Base-by-base conservation (phyloP, 164 flowering plant species). In the Kalanchoe fedtschenkoi region DNA sequence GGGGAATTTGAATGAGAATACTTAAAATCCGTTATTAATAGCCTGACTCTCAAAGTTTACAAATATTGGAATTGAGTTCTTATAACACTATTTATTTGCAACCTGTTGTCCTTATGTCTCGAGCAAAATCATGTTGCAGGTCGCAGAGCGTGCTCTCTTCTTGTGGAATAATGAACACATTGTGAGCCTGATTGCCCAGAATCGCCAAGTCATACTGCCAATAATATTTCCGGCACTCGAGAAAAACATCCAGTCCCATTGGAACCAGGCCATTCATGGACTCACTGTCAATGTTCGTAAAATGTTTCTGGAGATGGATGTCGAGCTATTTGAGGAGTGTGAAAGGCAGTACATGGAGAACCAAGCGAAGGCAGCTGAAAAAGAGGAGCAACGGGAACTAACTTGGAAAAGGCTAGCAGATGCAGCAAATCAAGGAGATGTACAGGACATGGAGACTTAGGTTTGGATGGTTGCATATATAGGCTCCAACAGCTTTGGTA, bases 131-230 rank as follows among this genome's bases (percentile, higher is more conserved):
- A 35, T 61, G 58, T 72, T 65, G 63, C 88, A 88, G 96, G 91
- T 88, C 16, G 89, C 96, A 28, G 96, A 88, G 66, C 72, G 96
- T 51, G 83, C 91, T 19, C 84, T 88, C 42, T 88, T 85, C 69
- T 71, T 88, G 66, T 88, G 95, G 95, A 88, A 88, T 60, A 88
- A 85, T 41, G 95, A 88, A 46, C 91, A 88, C 66, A 76, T 88
- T 26, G 89, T 88, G 64, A 71, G 84, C 75, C 74, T 88, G 58
- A 88, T 88, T 33, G 91, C 91, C 26, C 96, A 84, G 67, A 85
- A 88, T 62, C 74, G 88, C 6, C 63, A 35, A 33, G 81, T 78
- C 35, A 71, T 86, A 24, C 59, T 85, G 29, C 89, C 96, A 5
- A 75, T 86, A 11, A 80, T 88, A 29, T 85, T 78, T 58, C 83